Evolutionary conservation across 345 rosid species (phyloP).

Genomic region (Populus deltoides): DNA sequence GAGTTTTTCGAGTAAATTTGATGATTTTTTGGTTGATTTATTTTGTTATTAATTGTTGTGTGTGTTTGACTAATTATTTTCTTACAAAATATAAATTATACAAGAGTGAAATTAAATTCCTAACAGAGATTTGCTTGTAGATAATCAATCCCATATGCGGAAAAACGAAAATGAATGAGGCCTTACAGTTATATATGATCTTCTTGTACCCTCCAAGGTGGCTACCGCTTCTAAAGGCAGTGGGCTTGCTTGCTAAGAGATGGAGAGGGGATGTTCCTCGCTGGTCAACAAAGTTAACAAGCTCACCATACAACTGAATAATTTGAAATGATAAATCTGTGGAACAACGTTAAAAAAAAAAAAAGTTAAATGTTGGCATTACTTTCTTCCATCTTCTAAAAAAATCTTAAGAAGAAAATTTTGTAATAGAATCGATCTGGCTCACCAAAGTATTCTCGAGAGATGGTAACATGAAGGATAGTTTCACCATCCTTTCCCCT

Average conservation of each 20-base stretch:
- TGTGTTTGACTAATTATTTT: too few relatives aligned
- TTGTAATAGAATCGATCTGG: neutral
- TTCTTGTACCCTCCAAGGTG: slow-evolving; percentile 21
- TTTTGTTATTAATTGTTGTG: too few relatives aligned
- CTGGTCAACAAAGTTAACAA: slow-evolving; percentile 27
- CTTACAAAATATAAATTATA: too few relatives aligned
- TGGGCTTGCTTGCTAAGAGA: slow-evolving; percentile 42
- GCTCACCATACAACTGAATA: slow-evolving; percentile 18
- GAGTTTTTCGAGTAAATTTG: too few relatives aligned
- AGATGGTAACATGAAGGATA: slow-evolving; percentile 33
- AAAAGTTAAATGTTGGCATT: too few relatives aligned
- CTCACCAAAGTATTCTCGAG: slow-evolving; percentile 24
- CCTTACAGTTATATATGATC: slow-evolving; percentile 43
- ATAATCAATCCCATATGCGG: too few relatives aligned
- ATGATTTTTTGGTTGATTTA: too few relatives aligned
- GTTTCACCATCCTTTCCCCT: slow-evolving; percentile 14
- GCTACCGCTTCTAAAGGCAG: slow-evolving; percentile 42
- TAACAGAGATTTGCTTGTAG: too few relatives aligned
- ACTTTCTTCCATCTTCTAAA: too few relatives aligned
- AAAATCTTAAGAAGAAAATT: neutral
- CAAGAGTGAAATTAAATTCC: too few relatives aligned
- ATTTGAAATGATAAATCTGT: slow-evolving; percentile 56
- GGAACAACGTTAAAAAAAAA: too few relatives aligned
- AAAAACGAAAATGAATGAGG: too few relatives aligned
- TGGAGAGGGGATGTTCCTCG: slow-evolving; percentile 44